Evolutionary conservation across 768 basidiomycete species (phyloP).

Genomic region (Termitomyces heimii): DNA sequence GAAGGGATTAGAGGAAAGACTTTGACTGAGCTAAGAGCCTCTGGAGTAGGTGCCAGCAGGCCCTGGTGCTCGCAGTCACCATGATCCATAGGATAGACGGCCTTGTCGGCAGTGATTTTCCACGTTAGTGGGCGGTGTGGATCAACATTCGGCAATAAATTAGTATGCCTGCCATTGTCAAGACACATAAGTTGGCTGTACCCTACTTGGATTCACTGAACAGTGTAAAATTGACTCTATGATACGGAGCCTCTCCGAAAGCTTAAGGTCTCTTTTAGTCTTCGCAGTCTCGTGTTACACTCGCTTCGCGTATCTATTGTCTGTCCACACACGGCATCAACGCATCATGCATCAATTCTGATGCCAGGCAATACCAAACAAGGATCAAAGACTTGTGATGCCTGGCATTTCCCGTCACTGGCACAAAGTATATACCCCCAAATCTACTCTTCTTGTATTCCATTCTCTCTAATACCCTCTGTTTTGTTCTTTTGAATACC

Average conservation of each 20-base stretch:
- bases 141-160: neutral
- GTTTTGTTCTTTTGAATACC: constrained; percentile 26
- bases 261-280: constrained; percentile 13
- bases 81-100: constrained; percentile 12
- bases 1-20: constrained; percentile 81
- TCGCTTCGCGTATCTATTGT: constrained; percentile 12
- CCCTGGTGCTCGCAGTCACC: constrained; percentile 37
- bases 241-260: neutral
- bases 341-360: neutral
- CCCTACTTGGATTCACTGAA: neutral
- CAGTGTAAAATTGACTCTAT: neutral
- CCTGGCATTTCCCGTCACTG: constrained; percentile 12
- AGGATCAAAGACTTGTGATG: constrained; percentile 18
- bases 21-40: constrained; percentile 53
- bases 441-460: constrained; percentile 33
- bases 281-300: constrained; percentile 10
- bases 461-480: constrained; percentile 24
- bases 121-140: neutral
- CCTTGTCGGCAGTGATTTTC: neutral
- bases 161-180: too few relatives aligned
- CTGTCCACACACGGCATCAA: neutral
- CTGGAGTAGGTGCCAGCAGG: constrained; percentile 50
- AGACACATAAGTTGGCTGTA: neutral
- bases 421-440: constrained; percentile 17
- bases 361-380: constrained; percentile 14